Conservation (phyloP, 768 basidiomycete genomes). For the Tylopilus intermedius region DNA sequence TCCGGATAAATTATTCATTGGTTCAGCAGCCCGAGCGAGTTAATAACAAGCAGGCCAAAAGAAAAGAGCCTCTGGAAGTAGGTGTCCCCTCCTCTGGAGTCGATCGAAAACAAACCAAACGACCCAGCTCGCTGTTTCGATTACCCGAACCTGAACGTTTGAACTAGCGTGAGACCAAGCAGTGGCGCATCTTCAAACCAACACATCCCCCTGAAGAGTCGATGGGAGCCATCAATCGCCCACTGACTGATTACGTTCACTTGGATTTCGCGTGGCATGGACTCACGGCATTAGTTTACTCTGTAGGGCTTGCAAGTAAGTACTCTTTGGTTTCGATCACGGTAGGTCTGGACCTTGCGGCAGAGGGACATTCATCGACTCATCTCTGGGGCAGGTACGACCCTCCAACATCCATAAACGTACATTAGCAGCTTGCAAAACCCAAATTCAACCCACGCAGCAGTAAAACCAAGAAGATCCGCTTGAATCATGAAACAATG, state of each 20-base stretch:
- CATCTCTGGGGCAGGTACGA: not conserved
- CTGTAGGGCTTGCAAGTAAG: not conserved
- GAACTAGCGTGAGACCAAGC: not conserved
- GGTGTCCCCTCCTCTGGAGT: not conserved
- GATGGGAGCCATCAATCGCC: not conserved
- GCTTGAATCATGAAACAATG: not conserved
- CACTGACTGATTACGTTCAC: not conserved
- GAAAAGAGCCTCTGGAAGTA: not conserved
- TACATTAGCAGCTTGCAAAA: not conserved
- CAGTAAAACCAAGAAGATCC: conserved; percentile 7
- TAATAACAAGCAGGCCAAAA: not conserved
- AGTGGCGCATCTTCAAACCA: not conserved
- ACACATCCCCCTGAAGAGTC: not conserved
- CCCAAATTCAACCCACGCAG: not conserved
- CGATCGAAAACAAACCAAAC: not conserved
- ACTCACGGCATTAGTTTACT: not conserved
- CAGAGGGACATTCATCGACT: too few species aligned
- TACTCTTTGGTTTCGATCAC: not conserved
- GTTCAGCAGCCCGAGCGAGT: not conserved
- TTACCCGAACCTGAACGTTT: not conserved
- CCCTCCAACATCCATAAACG: not conserved
- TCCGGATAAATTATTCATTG: not conserved
- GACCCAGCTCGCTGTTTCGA: not conserved
- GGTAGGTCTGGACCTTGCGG: not conserved
- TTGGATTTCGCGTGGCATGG: not conserved